Base-by-base conservation (phyloP, 148 eudicot species). In the Talinum fruticosum region DNA sequence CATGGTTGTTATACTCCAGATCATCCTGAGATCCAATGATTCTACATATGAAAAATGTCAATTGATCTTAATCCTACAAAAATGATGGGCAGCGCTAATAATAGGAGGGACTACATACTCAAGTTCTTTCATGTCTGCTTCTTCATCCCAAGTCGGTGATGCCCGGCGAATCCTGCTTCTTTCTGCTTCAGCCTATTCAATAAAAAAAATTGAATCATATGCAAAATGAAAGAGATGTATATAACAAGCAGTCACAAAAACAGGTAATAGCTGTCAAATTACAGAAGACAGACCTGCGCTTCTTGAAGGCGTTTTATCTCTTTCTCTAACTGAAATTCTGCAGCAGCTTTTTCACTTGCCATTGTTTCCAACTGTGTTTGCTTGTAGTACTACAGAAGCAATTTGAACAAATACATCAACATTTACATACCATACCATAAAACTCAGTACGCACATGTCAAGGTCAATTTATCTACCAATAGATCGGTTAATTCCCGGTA, bases 311-410 rank as follows among this genome's bases (percentile, higher is more conserved):
- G 97, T 83, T 86, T 96, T 33, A 90, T 87, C 89, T 96, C 99
- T 80, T 93, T 96, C 74, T 93, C 99, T 88, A 96, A 79, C 84
- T 96, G 99, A 89, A 96, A 93, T 78, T 90, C 95, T 62, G 98
- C 97, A 79, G 99, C 99, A 85, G 99, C 93, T 86, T 96, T 96
- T 87, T 91, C 95, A 84, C 97, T 91, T 29, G 98, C 88, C 99
- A 96, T 96, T 34, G 91, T 86, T 90, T 96, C 99, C 71, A 96
- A 82, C 77, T 96, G 99, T 72, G 98, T 96, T 91, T 96, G 99
- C 88, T 96, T 96, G 89, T 93, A 93, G 81, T 96, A 96, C 99
- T 96, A 79, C 54, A 37, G 61, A 75, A 61, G 74, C 29, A 64
- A 72, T 49, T n/a, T 59, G 45, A 59, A 32, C 69, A 79, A 72